Percentiles rank a stretch among this genome's conserved stretches.
Conservation (phyloP, 1,139 yeast genomes). For the Sugiyamaella neomexicana region DNA sequence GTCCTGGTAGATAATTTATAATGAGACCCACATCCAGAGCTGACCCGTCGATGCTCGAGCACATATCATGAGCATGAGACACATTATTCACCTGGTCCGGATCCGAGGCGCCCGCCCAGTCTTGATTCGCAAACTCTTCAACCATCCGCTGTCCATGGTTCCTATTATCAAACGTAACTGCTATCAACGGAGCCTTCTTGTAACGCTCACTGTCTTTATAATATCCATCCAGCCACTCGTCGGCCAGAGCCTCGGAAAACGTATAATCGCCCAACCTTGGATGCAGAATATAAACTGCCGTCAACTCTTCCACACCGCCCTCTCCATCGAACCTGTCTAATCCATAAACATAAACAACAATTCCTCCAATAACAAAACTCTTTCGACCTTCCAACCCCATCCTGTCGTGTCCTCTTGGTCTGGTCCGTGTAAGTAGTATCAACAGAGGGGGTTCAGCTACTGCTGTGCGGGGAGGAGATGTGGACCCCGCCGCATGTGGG, state of each 20-base stretch:
- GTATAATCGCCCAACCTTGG: slow-evolving; percentile 30
- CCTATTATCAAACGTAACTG: slow-evolving; percentile 57
- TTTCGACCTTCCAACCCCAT: no score
- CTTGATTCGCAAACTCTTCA: slow-evolving; percentile 42
- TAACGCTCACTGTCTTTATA: not conserved
- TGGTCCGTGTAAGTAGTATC: no score
- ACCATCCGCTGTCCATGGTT: slow-evolving; percentile 60
- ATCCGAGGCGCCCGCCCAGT: slow-evolving; percentile 47
- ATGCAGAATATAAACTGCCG: slow-evolving; percentile 32
- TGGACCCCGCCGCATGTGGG: not conserved
- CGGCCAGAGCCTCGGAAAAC: slow-evolving; percentile 28
- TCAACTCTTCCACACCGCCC: slow-evolving; percentile 22
- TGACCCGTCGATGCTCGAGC: slow-evolving; percentile 52
- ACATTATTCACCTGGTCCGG: slow-evolving; percentile 35
- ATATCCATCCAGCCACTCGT: slow-evolving; percentile 26
- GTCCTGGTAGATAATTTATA: slow-evolving; percentile 51
- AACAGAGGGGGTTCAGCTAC: no score
- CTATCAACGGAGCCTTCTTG: slow-evolving; percentile 35
- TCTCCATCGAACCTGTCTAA: slow-evolving; percentile 22
- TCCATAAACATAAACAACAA: slow-evolving; percentile 33
- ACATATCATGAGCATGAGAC: slow-evolving; percentile 56
- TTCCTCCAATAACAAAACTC: slow-evolving; percentile 30
- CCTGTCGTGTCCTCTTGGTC: no score
- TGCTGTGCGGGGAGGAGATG: no score
- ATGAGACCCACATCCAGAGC: slow-evolving; percentile 51